These are phyloP conservation scores for Wickerhamomyces bisporus DNA, from an alignment of 805 yeast species.

Conservation along the genomic window DNA sequence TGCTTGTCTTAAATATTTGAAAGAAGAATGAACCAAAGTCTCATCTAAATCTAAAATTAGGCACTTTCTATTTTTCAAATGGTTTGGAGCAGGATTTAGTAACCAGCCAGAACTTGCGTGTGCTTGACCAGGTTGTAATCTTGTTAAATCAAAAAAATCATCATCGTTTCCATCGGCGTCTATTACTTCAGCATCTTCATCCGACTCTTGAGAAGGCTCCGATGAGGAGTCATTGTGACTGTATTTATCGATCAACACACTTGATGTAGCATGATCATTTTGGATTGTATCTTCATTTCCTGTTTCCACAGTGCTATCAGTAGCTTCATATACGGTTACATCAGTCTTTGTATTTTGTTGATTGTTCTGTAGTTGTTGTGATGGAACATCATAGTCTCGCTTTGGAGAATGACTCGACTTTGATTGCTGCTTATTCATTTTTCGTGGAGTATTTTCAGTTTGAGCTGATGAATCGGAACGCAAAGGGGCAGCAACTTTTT, in stretches of 20 bases:
- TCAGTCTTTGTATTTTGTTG: constrained; percentile 14
- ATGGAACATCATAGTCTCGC: no score
- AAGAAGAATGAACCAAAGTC: constrained; percentile 92
- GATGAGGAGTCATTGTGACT: constrained; percentile 3
- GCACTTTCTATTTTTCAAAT: constrained; percentile 68
- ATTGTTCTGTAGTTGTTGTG: not conserved
- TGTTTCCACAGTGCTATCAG: constrained; percentile 21
- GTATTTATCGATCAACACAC: not conserved
- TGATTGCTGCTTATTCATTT: not conserved
- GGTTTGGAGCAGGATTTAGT: constrained; percentile 47
- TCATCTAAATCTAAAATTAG: constrained; percentile 91
- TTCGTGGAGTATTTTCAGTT: not conserved
- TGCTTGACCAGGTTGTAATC: constrained; percentile 67
- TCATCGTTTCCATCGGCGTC: constrained; percentile 17
- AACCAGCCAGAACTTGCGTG: constrained; percentile 62
- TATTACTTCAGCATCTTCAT: constrained; percentile 17
- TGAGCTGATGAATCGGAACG: not conserved
- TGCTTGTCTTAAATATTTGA: constrained; percentile 85
- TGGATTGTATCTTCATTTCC: constrained; percentile 6
- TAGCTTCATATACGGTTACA: constrained; percentile 25
- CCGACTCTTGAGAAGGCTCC: constrained; percentile 22
- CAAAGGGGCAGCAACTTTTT: not conserved
- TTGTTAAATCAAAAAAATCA: constrained; percentile 51
- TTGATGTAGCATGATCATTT: not conserved
- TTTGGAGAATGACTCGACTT: no score